A percentile compares a stretch with the other conserved stretches of the same genome.
Conservation (phyloP, 2,329 filamentous ascomycete species). For the Botryotinia calthae region DNA sequence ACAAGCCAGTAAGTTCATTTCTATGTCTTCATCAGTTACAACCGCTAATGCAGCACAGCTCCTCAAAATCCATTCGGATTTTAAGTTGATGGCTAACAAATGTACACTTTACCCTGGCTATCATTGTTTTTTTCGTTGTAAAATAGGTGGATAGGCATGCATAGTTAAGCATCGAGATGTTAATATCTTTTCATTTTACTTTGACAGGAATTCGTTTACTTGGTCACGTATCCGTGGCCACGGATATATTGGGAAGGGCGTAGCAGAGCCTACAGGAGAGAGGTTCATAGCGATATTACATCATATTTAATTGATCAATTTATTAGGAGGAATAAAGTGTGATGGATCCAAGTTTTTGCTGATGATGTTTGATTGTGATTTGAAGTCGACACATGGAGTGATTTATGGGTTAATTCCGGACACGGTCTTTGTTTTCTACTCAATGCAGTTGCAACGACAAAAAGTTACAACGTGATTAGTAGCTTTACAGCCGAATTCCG, state of each 20-base stretch:
- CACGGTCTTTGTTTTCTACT: not conserved
- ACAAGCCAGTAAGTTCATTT: conserved; percentile 78
- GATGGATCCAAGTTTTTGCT: not conserved
- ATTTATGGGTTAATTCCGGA: not conserved
- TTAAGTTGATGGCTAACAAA: conserved; percentile 40
- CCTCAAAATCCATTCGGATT: conserved; percentile 71
- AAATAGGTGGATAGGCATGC: conserved; percentile 33
- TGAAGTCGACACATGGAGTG: not conserved
- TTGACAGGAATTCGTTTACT: conserved; percentile 1
- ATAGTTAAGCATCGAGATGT: conserved; percentile 32
- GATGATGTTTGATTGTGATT: not conserved
- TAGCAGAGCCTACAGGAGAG: not conserved
- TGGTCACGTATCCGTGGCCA: not conserved
- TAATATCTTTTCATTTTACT: conserved; percentile 26
- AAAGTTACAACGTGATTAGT: not conserved
- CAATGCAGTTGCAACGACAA: not conserved
- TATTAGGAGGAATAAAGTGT: not conserved
- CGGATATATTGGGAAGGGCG: conserved; percentile 3
- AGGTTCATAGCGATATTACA: conserved; percentile 13
- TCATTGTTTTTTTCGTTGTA: conserved; percentile 32
- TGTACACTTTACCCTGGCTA: conserved; percentile 31
- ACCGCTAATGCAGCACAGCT: conserved; percentile 45
- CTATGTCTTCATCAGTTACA: conserved; percentile 4
- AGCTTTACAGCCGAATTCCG: not conserved
- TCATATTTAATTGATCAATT: conserved; percentile 20